Conservation (phyloP, 2,329 filamentous ascomycete species). For the Colletotrichum zoysiae region DNA sequence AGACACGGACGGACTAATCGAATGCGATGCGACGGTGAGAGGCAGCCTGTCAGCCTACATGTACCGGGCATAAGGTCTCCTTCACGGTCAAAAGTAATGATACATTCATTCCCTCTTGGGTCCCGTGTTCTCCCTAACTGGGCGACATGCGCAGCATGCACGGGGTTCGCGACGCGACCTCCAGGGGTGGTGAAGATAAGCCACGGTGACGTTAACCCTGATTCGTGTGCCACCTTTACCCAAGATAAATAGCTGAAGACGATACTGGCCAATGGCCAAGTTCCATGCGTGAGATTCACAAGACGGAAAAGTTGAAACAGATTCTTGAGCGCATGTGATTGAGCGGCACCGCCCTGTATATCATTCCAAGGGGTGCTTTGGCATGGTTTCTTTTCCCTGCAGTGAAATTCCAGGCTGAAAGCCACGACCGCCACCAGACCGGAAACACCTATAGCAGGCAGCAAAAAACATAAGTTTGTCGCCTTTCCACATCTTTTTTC, state of each 20-base stretch:
- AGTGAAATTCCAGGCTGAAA: neutral
- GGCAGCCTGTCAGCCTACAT: neutral
- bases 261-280: neutral
- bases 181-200: neutral
- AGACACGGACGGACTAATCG: neutral
- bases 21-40: too few species aligned
- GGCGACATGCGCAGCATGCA: neutral
- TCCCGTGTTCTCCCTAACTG: too few species aligned
- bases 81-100: neutral
- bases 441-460: neutral
- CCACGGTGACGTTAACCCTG: conserved; percentile 3
- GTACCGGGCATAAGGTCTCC: neutral
- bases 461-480: neutral
- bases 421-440: neutral
- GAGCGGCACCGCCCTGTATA: too few species aligned
- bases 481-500: neutral
- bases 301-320: neutral
- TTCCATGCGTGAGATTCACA: neutral
- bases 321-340: neutral
- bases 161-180: neutral
- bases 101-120: neutral
- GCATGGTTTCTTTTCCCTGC: neutral
- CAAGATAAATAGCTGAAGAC: neutral
- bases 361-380: neutral
- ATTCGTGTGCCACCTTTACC: neutral